Evolutionary conservation across 257 asterid species (phyloP).

Genomic region (Coffea eugenioides): DNA sequence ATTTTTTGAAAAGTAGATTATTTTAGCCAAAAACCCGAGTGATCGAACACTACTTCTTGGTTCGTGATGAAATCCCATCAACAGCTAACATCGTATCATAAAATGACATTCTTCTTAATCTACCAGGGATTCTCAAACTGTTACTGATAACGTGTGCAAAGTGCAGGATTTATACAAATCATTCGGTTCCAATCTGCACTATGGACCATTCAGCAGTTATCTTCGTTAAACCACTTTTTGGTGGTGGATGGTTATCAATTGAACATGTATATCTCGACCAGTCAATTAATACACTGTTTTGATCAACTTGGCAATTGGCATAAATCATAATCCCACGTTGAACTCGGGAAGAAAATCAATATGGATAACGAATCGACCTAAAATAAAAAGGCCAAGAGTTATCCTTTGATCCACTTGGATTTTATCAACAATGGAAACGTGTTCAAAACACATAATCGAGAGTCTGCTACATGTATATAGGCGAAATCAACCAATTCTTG

Average conservation of each 20-base stretch:
- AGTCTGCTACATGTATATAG: too few relatives aligned
- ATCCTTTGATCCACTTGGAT: neutral
- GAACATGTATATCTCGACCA: too few relatives aligned
- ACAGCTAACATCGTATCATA: neutral
- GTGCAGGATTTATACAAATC: neutral
- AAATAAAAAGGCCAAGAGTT: too few relatives aligned
- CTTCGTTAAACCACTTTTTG: neutral
- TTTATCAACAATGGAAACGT: neutral
- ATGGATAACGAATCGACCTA: too few relatives aligned
- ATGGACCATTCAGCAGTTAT: neutral
- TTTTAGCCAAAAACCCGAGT: too few relatives aligned
- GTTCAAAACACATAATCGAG: neutral
- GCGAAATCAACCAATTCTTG: neutral
- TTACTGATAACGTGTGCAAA: neutral
- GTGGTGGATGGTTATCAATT: neutral
- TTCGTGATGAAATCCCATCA: neutral
- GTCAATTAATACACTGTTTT: neutral
- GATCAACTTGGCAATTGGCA: neutral
- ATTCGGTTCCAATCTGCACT: neutral
- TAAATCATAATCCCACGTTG: neutral
- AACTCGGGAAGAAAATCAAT: neutral
- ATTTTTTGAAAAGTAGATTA: too few relatives aligned
- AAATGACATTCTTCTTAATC: conserved; percentile 1
- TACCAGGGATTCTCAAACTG: neutral
- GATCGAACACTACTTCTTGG: neutral